Conservation (phyloP, 768 basidiomycete species). For the Pholiota molesta region DNA sequence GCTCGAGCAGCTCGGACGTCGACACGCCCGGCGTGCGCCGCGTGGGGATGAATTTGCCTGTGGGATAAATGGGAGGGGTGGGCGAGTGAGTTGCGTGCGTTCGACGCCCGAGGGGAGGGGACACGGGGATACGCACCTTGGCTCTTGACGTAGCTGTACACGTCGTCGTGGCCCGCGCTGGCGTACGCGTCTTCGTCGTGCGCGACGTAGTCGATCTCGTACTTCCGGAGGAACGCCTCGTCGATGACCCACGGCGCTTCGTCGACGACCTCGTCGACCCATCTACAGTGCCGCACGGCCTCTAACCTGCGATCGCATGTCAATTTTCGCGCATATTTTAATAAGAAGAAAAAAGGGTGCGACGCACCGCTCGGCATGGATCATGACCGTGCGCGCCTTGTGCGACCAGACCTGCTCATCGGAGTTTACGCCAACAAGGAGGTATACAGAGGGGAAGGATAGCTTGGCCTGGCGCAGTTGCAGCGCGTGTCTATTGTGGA, state of each 20-base stretch:
- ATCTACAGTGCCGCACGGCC: conserved; percentile 92
- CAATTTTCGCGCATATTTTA: background rate
- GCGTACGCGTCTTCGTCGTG: conserved; percentile 94
- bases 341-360: background rate
- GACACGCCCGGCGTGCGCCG: conserved; percentile 93
- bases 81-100: background rate
- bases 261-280: conserved; percentile 93
- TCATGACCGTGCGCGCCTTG: conserved; percentile 88
- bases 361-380: conserved; percentile 78
- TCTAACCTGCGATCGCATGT: conserved; percentile 60
- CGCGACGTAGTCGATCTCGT: conserved; percentile 94
- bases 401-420: conserved; percentile 79
- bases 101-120: no score
- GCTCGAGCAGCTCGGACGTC: conserved; percentile 89
- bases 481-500: conserved; percentile 76
- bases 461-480: conserved; percentile 97
- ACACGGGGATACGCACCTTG: conserved; percentile 54
- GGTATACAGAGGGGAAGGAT: conserved; percentile 86
- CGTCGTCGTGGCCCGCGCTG: conserved; percentile 79
- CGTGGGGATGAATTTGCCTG: conserved; percentile 95
- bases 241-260: conserved; percentile 92
- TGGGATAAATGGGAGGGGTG: background rate
- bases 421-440: conserved; percentile 92
- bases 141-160: conserved; percentile 80
- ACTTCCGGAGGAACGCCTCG: conserved; percentile 78